A percentile compares a stretch with the other conserved stretches of the same genome.
phyloP scores from a whole-genome alignment of 2,329 filamentous ascomycete species.

The Hypoxylon sp. region DNA sequence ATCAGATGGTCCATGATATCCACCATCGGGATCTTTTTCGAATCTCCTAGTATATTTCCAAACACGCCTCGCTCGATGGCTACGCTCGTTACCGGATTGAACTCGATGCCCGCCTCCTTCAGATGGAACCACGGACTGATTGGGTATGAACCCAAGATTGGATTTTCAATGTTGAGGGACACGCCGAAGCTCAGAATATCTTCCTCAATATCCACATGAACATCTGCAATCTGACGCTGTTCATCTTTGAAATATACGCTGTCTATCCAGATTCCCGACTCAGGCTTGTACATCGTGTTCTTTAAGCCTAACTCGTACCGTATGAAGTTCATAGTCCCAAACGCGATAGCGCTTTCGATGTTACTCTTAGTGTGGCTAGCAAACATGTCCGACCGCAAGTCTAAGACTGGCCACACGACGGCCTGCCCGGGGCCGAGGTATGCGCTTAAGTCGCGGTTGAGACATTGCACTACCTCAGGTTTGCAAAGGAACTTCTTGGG shows the following conservation, averaged over 20 bases:
- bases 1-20: neutral
- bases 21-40: neutral
- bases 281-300: neutral
- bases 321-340: neutral
- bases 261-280: neutral
- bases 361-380: neutral
- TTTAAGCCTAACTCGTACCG: neutral
- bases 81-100: conserved; percentile 1
- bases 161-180: conserved; percentile 5
- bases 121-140: neutral
- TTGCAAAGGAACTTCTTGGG: neutral
- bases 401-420: conserved; percentile 3
- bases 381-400: neutral
- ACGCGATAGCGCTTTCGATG: neutral
- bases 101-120: neutral
- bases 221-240: conserved; percentile 8
- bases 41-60: neutral
- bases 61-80: neutral
- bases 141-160: neutral
- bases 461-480: neutral
- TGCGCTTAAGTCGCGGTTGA: conserved; percentile 6
- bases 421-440: neutral
- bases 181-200: conserved; percentile 8
- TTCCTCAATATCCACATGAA: neutral
- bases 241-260: neutral